These are phyloP conservation scores for Sclerotinia subarctica DNA, from an alignment of 2,329 filamentous ascomycete species.

Conservation along the genomic window DNA sequence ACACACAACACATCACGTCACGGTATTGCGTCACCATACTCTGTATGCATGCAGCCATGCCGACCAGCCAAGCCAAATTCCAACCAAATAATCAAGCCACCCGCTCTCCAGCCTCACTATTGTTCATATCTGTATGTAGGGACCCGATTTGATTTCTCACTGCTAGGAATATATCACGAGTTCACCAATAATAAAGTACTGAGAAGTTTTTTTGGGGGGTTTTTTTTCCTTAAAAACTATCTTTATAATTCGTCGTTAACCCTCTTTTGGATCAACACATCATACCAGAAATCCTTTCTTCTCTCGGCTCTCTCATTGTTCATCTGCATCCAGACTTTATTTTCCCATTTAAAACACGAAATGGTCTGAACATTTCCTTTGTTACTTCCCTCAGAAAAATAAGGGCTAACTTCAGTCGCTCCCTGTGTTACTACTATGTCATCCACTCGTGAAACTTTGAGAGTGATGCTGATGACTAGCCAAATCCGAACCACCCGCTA, in stretches of 20 bases:
- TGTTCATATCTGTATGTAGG: not conserved
- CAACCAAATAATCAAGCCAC: too few species aligned
- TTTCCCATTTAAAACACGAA: not conserved
- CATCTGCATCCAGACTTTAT: not conserved
- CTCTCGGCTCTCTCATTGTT: not conserved
- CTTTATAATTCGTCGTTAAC: not conserved
- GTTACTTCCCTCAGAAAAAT: not conserved
- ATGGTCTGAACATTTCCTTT: not conserved
- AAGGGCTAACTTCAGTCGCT: not conserved
- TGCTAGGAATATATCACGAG: not conserved
- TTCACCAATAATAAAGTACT: not conserved
- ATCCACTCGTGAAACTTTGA: not conserved
- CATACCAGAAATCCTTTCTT: not conserved
- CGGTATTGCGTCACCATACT: too few species aligned
- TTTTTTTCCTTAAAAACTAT: not conserved
- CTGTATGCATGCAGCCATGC: too few species aligned
- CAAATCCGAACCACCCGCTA: slow-evolving; percentile 14
- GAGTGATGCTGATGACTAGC: slow-evolving; percentile 21
- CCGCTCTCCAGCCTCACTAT: too few species aligned
- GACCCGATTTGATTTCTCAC: not conserved
- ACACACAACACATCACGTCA: too few species aligned
- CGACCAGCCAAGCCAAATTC: too few species aligned
- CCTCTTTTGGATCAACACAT: not conserved
- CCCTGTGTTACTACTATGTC: slow-evolving; percentile 22
- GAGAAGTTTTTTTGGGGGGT: not conserved